phyloP scores from a whole-genome alignment of 352 stramenopile genomes.

The Phytopythium kandeliae region DNA sequence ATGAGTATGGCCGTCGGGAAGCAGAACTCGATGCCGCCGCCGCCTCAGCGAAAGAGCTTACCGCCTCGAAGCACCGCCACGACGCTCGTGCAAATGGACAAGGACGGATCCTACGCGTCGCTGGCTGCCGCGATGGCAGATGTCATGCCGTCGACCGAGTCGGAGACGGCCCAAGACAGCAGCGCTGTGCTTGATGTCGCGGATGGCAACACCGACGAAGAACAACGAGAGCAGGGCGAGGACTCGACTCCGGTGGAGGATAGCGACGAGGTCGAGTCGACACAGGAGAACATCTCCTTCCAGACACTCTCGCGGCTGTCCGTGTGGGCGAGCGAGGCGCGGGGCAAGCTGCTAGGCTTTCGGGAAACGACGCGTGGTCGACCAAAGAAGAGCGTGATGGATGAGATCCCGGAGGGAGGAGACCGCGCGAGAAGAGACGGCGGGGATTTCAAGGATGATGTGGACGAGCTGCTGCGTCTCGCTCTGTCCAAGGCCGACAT shows the following conservation, averaged over 20 bases:
- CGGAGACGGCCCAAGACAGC: too few relatives aligned
- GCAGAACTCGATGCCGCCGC: background rate
- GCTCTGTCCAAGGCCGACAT: conserved; percentile 55
- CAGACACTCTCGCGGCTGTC: conserved; percentile 52
- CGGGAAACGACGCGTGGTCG: conserved; percentile 1
- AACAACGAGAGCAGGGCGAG: background rate
- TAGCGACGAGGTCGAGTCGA: conserved; percentile 8
- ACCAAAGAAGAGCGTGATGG: conserved; percentile 8
- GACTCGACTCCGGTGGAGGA: conserved; percentile 6
- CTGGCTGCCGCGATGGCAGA: conserved; percentile 41
- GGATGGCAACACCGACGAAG: too few relatives aligned
- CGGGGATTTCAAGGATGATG: conserved; percentile 35
- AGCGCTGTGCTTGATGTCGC: too few relatives aligned
- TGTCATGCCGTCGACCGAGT: conserved; percentile 12
- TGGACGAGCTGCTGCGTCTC: conserved; percentile 32
- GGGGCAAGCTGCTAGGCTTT: conserved; percentile 32
- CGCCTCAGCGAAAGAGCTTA: conserved; percentile 33
- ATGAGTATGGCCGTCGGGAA: conserved; percentile 27
- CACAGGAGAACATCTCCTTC: conserved; percentile 59
- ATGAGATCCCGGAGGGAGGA: conserved; percentile 1
- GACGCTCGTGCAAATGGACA: conserved; percentile 27
- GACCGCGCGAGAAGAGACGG: conserved; percentile 2
- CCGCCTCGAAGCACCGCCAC: conserved; percentile 8
- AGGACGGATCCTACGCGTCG: conserved; percentile 54
- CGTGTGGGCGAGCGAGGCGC: conserved; percentile 49